Conservation (phyloP, 352 stramenopile genomes). For the Phytophthora sp. region DNA sequence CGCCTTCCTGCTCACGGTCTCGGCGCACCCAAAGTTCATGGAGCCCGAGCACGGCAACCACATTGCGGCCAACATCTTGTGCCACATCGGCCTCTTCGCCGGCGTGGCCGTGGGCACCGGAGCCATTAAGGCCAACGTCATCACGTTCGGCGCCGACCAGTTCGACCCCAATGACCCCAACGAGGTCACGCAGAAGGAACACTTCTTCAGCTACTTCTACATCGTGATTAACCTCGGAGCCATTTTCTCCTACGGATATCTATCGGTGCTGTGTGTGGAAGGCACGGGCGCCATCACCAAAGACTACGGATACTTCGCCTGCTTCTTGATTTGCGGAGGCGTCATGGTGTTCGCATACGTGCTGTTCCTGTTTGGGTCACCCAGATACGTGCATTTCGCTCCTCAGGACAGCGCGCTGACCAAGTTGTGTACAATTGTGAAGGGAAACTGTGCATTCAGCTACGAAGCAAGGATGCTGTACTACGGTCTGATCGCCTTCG, state of each 20-base stretch:
- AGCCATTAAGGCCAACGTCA: slow-evolving; percentile 89
- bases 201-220: slow-evolving; percentile 94
- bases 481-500: slow-evolving; percentile 76
- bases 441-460: slow-evolving; percentile 80
- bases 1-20: slow-evolving; percentile 69
- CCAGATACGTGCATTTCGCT: slow-evolving; percentile 78
- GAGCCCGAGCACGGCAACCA: slow-evolving; percentile 42
- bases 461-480: slow-evolving; percentile 81
- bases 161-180: slow-evolving; percentile 88
- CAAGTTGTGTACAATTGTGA: slow-evolving; percentile 75
- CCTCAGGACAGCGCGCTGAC: slow-evolving; percentile 78
- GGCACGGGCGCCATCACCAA: slow-evolving; percentile 71
- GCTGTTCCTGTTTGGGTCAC: slow-evolving; percentile 62
- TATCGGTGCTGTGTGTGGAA: slow-evolving; percentile 90
- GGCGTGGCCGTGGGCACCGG: slow-evolving; percentile 81
- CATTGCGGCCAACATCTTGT: slow-evolving; percentile 66
- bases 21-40: slow-evolving; percentile 70
- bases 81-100: slow-evolving; percentile 75
- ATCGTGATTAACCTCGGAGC: slow-evolving; percentile 92
- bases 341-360: slow-evolving; percentile 85
- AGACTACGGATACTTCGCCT: slow-evolving; percentile 91
- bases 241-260: slow-evolving; percentile 91
- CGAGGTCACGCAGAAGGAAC: slow-evolving; percentile 78
- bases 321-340: slow-evolving; percentile 81
- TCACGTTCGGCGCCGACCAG: slow-evolving; percentile 87